Evolutionary conservation across 2,329 filamentous ascomycete genomes (phyloP).

Genomic region (Xylariaceae sp.): DNA sequence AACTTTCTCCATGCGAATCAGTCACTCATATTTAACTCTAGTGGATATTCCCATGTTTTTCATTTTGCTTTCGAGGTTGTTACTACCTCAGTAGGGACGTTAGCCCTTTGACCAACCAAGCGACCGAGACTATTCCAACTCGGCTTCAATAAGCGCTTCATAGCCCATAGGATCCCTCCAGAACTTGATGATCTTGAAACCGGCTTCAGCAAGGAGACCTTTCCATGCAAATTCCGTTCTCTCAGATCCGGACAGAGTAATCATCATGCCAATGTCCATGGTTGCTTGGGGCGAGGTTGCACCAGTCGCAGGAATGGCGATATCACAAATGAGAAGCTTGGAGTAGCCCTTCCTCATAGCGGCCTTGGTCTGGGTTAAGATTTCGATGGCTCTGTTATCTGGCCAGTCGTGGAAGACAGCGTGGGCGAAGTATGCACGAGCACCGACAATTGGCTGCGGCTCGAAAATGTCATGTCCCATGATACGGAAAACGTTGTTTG

Average conservation of each 20-base stretch:
- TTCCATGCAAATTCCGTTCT: conserved; percentile 17
- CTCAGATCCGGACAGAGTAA: conserved; percentile 12
- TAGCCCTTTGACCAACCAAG: too few species aligned
- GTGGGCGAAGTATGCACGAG: conserved; percentile 29
- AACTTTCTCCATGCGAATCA: too few species aligned
- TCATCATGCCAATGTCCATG: conserved; percentile 20
- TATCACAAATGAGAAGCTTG: conserved; percentile 39
- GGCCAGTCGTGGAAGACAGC: conserved; percentile 37
- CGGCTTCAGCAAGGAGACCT: conserved; percentile 13
- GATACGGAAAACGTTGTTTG: conserved; percentile 18
- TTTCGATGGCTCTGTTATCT: conserved; percentile 25
- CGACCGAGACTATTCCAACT: too few species aligned
- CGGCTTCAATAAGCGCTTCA: conserved; percentile 18
- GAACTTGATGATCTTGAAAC: conserved; percentile 14
- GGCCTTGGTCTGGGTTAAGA: conserved; percentile 27
- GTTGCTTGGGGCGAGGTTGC: conserved; percentile 20
- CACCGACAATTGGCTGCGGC: conserved; percentile 25
- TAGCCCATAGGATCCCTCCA: conserved; percentile 14
- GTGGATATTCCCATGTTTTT: too few species aligned
- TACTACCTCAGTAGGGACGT: too few species aligned
- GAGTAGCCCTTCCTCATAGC: conserved; percentile 32
- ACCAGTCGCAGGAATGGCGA: conserved; percentile 31
- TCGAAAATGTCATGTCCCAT: conserved; percentile 30
- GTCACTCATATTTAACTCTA: too few species aligned
- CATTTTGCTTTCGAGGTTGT: too few species aligned